Evolutionary conservation across 768 basidiomycete genomes (phyloP).

Genomic region (Steccherinum ochraceum): DNA sequence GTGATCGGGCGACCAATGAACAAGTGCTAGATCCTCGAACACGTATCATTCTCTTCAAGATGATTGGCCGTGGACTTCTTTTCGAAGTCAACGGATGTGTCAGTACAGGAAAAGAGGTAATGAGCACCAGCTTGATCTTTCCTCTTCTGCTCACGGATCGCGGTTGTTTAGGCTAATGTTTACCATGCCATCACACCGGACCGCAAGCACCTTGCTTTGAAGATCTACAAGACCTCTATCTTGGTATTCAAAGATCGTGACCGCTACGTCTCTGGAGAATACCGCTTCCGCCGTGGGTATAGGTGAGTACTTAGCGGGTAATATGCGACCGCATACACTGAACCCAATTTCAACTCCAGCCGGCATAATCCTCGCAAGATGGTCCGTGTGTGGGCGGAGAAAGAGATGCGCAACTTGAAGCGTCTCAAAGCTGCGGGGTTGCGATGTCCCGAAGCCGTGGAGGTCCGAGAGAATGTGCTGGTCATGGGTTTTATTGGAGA

Average conservation of each 20-base stretch:
- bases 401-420: slow-evolving; percentile 95
- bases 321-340: neutral
- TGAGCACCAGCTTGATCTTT: too few relatives aligned
- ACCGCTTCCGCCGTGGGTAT: slow-evolving; percentile 90
- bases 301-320: slow-evolving; percentile 26
- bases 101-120: slow-evolving; percentile 95
- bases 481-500: slow-evolving; percentile 93
- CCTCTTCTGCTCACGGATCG: neutral
- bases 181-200: slow-evolving; percentile 75
- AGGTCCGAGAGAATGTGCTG: slow-evolving; percentile 94
- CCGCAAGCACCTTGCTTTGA: slow-evolving; percentile 72
- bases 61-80: slow-evolving; percentile 86
- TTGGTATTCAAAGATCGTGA: slow-evolving; percentile 97
- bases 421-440: slow-evolving; percentile 80
- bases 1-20: slow-evolving; percentile 93
- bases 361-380: slow-evolving; percentile 95
- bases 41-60: slow-evolving; percentile 88
- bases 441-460: slow-evolving; percentile 80
- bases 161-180: slow-evolving; percentile 95
- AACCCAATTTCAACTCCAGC: slow-evolving; percentile 18
- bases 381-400: slow-evolving; percentile 98
- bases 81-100: slow-evolving; percentile 94
- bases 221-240: slow-evolving; percentile 98
- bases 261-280: slow-evolving; percentile 92
- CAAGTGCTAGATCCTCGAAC: slow-evolving; percentile 98